Base-by-base conservation (phyloP, 2,329 filamentous ascomycete genomes). In the Exophiala mesophila region DNA sequence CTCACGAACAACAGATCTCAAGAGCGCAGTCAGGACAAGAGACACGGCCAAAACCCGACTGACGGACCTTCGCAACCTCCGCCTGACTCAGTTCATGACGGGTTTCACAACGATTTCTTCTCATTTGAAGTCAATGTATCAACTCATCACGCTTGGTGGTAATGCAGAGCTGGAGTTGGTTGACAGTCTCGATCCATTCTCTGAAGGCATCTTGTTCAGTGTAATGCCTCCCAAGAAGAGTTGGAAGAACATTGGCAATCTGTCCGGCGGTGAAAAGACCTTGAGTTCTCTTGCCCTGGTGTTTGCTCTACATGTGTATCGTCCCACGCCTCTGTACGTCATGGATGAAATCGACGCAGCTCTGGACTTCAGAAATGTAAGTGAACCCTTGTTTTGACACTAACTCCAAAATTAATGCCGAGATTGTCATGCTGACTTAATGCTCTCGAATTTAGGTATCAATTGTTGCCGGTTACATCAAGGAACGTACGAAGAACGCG, bases 331-430 rank as follows among this genome's bases (percentile, higher is more conserved):
- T 39, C 67, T 98, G 50, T 98, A 98, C 64, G 92, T 98, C 58
- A 98, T 98, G 92, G 92, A 98, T 68, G 92, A 98, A 71, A 98
- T 98, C 63, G 92, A 98, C 67, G 92, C 92, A 16, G 92, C 92
- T 20, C 68, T 98, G 69, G 92, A 98, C 71, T 98, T 98, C 74
- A 76, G 89, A 68, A 98, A 98, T 63, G 92, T 94, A 61, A 82
- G 86, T 80, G 8, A 18, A 6, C 12, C 23, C 23, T 26, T 24
- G n/a, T n/a, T n/a, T n/a, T n/a, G n/a, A n/a, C n/a, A n/a, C n/a
- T n/a, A n/a, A n/a, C n/a, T n/a, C n/a, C n/a, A n/a, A n/a, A n/a
- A n/a, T n/a, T n/a, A n/a, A n/a, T n/a, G n/a, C n/a, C n/a, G n/a
- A n/a, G n/a, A n/a, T n/a, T n/a, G n/a, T n/a, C n/a, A 32, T 53